These are phyloP conservation scores for Biscutella laevigata DNA, from an alignment of 441 rosid genomes.

Conservation along the genomic window DNA sequence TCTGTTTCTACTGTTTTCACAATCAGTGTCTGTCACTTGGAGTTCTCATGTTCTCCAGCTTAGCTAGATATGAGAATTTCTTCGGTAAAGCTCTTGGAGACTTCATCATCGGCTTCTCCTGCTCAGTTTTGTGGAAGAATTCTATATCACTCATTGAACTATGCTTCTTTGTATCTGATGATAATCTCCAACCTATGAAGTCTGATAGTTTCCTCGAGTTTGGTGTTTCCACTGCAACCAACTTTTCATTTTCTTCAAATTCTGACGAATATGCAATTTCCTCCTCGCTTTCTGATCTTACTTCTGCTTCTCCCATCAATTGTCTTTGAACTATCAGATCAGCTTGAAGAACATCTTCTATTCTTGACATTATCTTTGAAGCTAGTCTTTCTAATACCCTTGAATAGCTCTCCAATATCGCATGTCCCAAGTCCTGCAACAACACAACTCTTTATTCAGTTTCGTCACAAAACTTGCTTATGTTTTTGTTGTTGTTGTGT, in stretches of 20 bases:
- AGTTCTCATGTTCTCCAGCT: conserved; percentile 50
- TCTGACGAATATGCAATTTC: too few species aligned
- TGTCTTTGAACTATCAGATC: conserved; percentile 29
- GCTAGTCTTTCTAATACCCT: conserved; percentile 51
- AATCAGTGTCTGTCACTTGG: conserved; percentile 47
- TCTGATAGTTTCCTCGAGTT: conserved; percentile 55
- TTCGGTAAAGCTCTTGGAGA: conserved; percentile 26
- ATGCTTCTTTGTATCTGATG: conserved; percentile 30
- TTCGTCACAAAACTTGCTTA: too few species aligned
- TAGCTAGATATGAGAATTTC: conserved; percentile 54
- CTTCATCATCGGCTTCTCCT: conserved; percentile 33
- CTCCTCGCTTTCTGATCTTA: conserved; percentile 22
- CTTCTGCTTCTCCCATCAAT: conserved; percentile 18
- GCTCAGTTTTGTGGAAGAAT: conserved; percentile 20
- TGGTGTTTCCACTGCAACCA: conserved; percentile 34
- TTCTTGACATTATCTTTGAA: conserved; percentile 37
- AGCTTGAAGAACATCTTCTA: conserved; percentile 52
- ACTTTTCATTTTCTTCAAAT: conserved; percentile 27
- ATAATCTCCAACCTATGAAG: conserved; percentile 69
- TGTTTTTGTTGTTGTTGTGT: neutral
- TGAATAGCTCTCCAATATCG: conserved; percentile 63
- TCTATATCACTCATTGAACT: conserved; percentile 25
- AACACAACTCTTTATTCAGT: neutral
- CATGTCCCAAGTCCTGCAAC: conserved; percentile 50
- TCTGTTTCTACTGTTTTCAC: conserved; percentile 9